Conservation (phyloP, 2,329 filamentous ascomycete species). For the Aspergillus flavus region DNA sequence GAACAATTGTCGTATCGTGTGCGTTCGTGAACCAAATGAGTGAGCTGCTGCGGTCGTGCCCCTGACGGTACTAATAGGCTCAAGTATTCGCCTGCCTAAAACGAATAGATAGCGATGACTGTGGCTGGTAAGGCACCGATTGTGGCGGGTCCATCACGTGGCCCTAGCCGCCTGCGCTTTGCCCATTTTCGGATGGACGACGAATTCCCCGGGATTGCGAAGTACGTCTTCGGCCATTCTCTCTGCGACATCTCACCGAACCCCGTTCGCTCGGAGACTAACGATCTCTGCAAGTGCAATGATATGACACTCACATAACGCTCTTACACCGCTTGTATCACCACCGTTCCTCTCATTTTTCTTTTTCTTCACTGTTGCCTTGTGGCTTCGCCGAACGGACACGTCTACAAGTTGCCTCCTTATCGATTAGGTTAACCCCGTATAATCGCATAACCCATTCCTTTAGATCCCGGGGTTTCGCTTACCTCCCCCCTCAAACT, state of each 20-base stretch:
- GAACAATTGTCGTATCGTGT: not conserved
- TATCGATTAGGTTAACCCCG: constrained; percentile 34
- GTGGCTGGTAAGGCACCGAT: constrained; percentile 19
- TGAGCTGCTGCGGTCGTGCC: not conserved
- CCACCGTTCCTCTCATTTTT: not conserved
- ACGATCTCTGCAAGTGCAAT: not conserved
- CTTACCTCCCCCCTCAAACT: not conserved
- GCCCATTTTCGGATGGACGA: constrained; percentile 16
- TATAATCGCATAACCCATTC: not conserved
- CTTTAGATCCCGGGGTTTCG: not conserved
- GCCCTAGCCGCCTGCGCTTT: constrained; percentile 15
- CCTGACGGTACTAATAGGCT: not conserved
- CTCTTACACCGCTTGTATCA: not conserved
- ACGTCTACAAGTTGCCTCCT: constrained; percentile 32
- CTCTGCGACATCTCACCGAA: constrained; percentile 5
- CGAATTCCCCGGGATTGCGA: constrained; percentile 14
- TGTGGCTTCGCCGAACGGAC: constrained; percentile 21
- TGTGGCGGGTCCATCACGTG: constrained; percentile 23
- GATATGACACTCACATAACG: constrained; percentile 2
- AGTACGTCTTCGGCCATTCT: constrained; percentile 17
- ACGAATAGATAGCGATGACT: not conserved
- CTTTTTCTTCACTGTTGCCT: not conserved
- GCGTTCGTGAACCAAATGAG: not conserved
- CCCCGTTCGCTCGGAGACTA: not conserved
- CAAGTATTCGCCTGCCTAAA: constrained; percentile 1